Percentiles rank a stretch among this genome's conserved stretches.
phyloP scores from a whole-genome alignment of 2,329 filamentous ascomycete species.

The Thielaviopsis euricoi region DNA sequence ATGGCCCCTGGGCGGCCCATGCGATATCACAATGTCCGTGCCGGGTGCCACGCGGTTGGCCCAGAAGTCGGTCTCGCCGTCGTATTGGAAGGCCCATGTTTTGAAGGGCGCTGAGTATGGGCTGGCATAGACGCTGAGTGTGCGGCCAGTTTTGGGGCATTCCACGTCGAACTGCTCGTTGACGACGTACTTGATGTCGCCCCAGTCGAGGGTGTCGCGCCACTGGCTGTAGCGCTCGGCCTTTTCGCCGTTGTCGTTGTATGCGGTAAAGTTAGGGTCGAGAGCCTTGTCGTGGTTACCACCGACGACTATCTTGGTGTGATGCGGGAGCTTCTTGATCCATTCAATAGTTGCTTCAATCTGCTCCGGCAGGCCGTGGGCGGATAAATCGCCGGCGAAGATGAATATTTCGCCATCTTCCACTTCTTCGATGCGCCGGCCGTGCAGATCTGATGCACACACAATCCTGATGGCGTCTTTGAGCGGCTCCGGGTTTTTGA shows the following conservation, averaged over 20 bases:
- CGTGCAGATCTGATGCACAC: constrained; percentile 30
- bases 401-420: constrained; percentile 28
- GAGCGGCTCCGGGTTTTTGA: not conserved
- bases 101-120: constrained; percentile 20
- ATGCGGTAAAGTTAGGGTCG: constrained; percentile 17
- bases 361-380: constrained; percentile 47
- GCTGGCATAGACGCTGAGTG: constrained; percentile 14
- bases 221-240: constrained; percentile 21
- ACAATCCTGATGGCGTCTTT: constrained; percentile 17
- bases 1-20: constrained; percentile 21
- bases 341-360: constrained; percentile 58
- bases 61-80: constrained; percentile 17
- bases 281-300: constrained; percentile 29
- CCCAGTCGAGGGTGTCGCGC: constrained; percentile 39
- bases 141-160: constrained; percentile 23
- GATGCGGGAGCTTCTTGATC: constrained; percentile 39
- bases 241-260: constrained; percentile 15
- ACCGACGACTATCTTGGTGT: constrained; percentile 27
- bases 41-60: constrained; percentile 14
- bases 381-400: constrained; percentile 32
- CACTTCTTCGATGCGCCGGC: constrained; percentile 19
- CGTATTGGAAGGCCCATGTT: constrained; percentile 28
- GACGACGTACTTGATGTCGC: constrained; percentile 58
- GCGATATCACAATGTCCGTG: constrained; percentile 24
- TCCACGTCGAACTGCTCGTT: constrained; percentile 46